These are phyloP conservation scores for Fusarium musae DNA, from an alignment of 2,329 filamentous ascomycete genomes.

Conservation along the genomic window DNA sequence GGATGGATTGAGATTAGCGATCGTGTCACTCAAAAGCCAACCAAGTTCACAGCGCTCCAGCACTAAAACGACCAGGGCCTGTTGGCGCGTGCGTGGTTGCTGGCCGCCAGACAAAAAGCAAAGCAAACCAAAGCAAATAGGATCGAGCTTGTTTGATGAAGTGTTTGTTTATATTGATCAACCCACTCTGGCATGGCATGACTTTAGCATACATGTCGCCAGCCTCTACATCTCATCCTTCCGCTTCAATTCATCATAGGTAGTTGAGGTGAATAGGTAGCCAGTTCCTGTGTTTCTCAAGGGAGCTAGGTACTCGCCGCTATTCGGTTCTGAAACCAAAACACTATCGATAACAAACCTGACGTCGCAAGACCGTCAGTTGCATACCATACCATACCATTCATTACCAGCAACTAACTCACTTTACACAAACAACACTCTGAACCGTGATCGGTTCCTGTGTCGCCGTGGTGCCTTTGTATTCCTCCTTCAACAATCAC, in stretches of 20 bases:
- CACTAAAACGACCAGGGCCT: slow-evolving; percentile 19
- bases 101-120: slow-evolving; percentile 8
- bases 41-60: slow-evolving; percentile 12
- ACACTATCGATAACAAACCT: slow-evolving; percentile 38
- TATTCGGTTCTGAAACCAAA: slow-evolving; percentile 1
- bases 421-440: slow-evolving; percentile 11
- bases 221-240: not conserved
- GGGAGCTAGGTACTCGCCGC: not conserved
- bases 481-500: not conserved
- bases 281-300: not conserved
- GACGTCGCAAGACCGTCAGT: slow-evolving; percentile 16
- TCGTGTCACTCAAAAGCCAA: slow-evolving; percentile 10
- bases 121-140: slow-evolving; percentile 16
- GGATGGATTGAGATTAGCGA: slow-evolving; percentile 4
- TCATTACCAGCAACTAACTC: not conserved
- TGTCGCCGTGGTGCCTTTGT: not conserved
- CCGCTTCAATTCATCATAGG: not conserved
- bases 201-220: not conserved
- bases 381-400: not conserved
- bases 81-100: slow-evolving; percentile 34
- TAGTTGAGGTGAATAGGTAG: not conserved
- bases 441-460: not conserved
- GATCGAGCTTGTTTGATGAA: not conserved
- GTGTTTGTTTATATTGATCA: slow-evolving; percentile 11
- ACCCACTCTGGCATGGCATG: slow-evolving; percentile 22